Evolutionary conservation across 768 basidiomycete genomes (phyloP), one percentile per base, ranked within the genome.

Genomic region (Podaxis mareebaensis): DNA sequence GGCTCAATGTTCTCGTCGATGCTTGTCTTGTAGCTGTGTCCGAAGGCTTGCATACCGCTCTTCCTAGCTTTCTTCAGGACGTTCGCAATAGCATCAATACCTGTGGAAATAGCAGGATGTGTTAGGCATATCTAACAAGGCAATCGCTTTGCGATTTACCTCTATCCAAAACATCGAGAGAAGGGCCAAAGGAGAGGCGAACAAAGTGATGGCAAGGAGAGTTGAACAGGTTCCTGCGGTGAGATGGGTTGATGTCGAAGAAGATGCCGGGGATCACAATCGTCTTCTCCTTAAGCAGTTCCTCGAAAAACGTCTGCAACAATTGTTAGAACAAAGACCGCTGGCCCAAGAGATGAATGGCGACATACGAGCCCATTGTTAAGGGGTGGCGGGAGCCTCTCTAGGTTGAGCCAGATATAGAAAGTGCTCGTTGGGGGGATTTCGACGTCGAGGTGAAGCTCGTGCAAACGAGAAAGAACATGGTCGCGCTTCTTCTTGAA

Each of bases 401-500:
- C 89, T 22, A 96, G 81, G 76, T 92, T 92, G 64, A 96, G 84
- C 95, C 96, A 97, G 72, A 97, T 87, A 76, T 98, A 97, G 77
- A 97, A 98, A 2, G 96, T 97, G 60, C 88, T 87, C 20, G 78
- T 79, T 5, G 93, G 94, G 46, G 90, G 89, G 60, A 92, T 76
- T 52, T 84, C 79, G 51, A 97, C 92, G 55, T 90, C 86, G 24
- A 97, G 81, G 49, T 87, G 89, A 61, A 98, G 83, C 42, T 84
- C 81, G 63, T 87, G 84, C 64, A 98, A 84, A n/a, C 96, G 85
- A 57, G 81, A 76, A 22, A 98, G 85, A 42, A 96, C 90, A 64
- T 96, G 90, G 74, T 98, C 94, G 30, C 96, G 87, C 79, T 98
- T 98, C 64, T 76, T 77, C 74, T 93, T 91, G 83, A 97, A 97